These are phyloP conservation scores for Nissolia schottii DNA, from an alignment of 306 rosid genomes.

Conservation along the genomic window DNA sequence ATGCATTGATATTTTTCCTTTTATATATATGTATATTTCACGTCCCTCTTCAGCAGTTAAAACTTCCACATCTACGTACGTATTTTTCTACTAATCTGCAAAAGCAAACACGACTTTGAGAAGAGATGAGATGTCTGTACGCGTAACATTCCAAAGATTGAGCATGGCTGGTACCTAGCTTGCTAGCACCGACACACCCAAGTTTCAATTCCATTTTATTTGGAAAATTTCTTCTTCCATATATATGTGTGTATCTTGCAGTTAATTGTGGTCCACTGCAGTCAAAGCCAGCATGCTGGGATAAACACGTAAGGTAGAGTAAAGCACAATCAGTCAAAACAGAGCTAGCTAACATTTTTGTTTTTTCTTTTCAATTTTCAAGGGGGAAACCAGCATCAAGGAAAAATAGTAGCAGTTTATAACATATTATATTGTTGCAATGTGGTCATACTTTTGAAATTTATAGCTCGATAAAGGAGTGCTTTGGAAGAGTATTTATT, in stretches of 20 bases:
- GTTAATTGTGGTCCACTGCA: background rate
- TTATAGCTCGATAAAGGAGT: background rate
- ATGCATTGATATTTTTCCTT: background rate
- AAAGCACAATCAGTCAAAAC: conserved; percentile 7
- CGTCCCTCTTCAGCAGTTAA: background rate
- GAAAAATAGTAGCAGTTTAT: background rate
- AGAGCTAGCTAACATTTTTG: conserved; percentile 32
- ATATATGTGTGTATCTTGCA: background rate
- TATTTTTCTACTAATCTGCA: background rate
- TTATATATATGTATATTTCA: background rate
- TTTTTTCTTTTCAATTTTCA: conserved; percentile 25
- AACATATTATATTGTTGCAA: background rate
- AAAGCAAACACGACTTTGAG: background rate
- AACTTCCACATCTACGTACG: background rate
- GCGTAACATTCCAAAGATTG: background rate
- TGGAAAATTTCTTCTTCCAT: background rate
- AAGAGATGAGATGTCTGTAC: background rate
- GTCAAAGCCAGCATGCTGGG: conserved; percentile 17
- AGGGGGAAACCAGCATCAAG: background rate
- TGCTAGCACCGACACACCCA: background rate
- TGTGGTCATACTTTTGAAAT: background rate
- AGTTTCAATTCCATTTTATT: background rate
- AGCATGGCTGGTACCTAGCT: background rate
- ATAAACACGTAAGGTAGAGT: background rate
- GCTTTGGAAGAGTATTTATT: background rate